Conservation (phyloP, 768 basidiomycete genomes). For the Plicaturopsis crispa region DNA sequence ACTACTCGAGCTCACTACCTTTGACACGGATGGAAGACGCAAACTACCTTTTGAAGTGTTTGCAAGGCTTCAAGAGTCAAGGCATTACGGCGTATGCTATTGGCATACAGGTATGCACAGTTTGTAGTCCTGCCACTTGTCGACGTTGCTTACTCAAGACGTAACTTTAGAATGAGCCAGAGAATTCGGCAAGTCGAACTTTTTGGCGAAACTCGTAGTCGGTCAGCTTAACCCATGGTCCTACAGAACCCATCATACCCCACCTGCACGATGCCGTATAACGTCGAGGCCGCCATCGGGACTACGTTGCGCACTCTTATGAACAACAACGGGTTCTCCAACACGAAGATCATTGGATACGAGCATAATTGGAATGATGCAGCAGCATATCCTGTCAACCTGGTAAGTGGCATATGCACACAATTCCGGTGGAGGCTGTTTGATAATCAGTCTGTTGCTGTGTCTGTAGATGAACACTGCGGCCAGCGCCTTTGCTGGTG, state of each 20-base stretch:
- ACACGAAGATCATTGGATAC: constrained; percentile 57
- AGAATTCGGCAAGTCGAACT: too few relatives aligned
- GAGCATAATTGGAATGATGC: constrained; percentile 76
- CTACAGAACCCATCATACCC: constrained; percentile 72
- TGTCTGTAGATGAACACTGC: constrained; percentile 61
- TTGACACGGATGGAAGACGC: too few relatives aligned
- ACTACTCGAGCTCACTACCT: constrained; percentile 3
- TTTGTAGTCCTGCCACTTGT: too few relatives aligned
- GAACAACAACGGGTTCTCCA: constrained; percentile 51
- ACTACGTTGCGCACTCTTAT: constrained; percentile 47
- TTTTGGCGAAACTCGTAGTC: too few relatives aligned
- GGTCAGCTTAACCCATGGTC: too few relatives aligned
- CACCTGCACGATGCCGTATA: constrained; percentile 45
- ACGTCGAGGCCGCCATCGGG: constrained; percentile 53
- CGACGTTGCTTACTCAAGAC: too few relatives aligned
- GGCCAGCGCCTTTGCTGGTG: constrained; percentile 50
- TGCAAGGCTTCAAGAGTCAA: constrained; percentile 60
- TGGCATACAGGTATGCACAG: too few relatives aligned
- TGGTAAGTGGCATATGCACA: too few relatives aligned
- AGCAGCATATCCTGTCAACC: constrained; percentile 51
- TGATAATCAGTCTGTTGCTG: too few relatives aligned
- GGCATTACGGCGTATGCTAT: constrained; percentile 59
- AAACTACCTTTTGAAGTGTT: constrained; percentile 61
- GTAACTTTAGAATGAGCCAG: constrained; percentile 48
- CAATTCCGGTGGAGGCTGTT: too few relatives aligned